Conservation (phyloP, 2,329 filamentous ascomycete species). For the Myriosclerotinia curreyana region DNA sequence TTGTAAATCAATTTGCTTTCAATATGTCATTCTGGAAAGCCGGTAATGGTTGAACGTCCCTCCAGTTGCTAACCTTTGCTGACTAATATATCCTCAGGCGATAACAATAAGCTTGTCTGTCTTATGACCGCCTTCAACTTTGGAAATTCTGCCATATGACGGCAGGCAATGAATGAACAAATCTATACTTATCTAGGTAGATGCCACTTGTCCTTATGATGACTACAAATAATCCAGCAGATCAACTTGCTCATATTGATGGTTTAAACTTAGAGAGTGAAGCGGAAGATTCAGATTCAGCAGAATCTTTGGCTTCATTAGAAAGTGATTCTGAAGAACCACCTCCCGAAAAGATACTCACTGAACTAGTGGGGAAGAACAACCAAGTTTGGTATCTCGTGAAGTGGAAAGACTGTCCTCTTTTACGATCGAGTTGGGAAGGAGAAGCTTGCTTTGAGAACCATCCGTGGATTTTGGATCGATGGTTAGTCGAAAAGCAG, state of each 20-base stretch:
- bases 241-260: constrained; percentile 17
- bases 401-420: constrained; percentile 39
- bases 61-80: constrained; percentile 3
- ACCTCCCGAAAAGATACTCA: constrained; percentile 37
- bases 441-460: constrained; percentile 29
- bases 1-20: constrained; percentile 35
- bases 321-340: constrained; percentile 38
- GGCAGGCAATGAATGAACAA: background rate
- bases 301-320: constrained; percentile 37
- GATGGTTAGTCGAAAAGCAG: constrained; percentile 36
- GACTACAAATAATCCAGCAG: constrained; percentile 25
- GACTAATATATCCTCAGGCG: constrained; percentile 8
- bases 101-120: background rate
- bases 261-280: constrained; percentile 32
- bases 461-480: constrained; percentile 32
- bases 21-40: background rate
- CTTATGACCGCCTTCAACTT: background rate
- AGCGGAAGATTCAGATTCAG: constrained; percentile 28
- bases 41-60: constrained; percentile 1
- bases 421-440: constrained; percentile 39
- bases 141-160: background rate
- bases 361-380: constrained; percentile 32
- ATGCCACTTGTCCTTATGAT: constrained; percentile 38
- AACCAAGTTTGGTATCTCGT: constrained; percentile 37
- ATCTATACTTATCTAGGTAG: constrained; percentile 14